Evolutionary conservation across 306 rosid genomes (phyloP).

Genomic region (Inga oerstediana): DNA sequence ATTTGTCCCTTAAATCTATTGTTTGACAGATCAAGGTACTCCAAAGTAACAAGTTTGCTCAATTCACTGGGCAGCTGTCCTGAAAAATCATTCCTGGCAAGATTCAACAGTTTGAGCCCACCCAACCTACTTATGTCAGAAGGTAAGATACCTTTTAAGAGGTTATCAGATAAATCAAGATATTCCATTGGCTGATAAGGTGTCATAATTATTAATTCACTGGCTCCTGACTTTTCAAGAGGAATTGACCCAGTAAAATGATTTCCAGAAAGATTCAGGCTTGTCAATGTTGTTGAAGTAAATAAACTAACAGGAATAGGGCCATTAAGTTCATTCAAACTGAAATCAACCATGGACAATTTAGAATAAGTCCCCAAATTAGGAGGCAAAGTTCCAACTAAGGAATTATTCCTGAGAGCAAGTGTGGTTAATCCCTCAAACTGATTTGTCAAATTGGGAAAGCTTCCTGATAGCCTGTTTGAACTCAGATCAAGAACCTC

Average conservation of each 20-base stretch:
- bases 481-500: conserved; percentile 84
- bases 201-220: conserved; percentile 73
- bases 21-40: conserved; percentile 76
- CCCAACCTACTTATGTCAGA: conserved; percentile 70
- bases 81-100: conserved; percentile 76
- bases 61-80: conserved; percentile 79
- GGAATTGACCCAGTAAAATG: conserved; percentile 71
- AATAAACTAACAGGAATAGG: conserved; percentile 77
- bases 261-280: conserved; percentile 86
- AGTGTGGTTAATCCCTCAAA: conserved; percentile 48
- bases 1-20: conserved; percentile 83
- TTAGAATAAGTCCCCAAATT: conserved; percentile 56
- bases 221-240: conserved; percentile 65
- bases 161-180: conserved; percentile 82
- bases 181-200: conserved; percentile 56
- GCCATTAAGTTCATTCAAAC: conserved; percentile 78
- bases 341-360: conserved; percentile 67
- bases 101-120: conserved; percentile 80
- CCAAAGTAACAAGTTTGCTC: conserved; percentile 69
- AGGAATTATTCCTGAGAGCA: conserved; percentile 51
- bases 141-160: conserved; percentile 72
- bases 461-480: conserved; percentile 72
- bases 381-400: conserved; percentile 73
- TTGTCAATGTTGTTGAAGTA: conserved; percentile 59
- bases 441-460: conserved; percentile 48